These are phyloP conservation scores for Phylloporus scabripes DNA, from an alignment of 768 basidiomycete species.

Conservation along the genomic window DNA sequence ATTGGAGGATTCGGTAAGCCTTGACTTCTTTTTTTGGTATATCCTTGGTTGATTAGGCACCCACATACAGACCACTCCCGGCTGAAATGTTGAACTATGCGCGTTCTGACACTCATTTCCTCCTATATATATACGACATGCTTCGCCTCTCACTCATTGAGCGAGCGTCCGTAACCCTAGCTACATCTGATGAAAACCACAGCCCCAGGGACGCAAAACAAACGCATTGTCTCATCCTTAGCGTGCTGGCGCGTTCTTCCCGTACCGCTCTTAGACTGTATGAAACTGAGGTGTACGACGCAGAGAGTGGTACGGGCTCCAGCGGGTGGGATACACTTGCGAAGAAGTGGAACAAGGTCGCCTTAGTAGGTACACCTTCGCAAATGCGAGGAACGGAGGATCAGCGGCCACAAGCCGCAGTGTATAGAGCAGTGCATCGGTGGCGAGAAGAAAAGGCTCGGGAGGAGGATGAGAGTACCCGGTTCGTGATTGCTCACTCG, in stretches of 20 bases:
- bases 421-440: slow-evolving; percentile 67
- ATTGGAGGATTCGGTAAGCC: slow-evolving; percentile 87
- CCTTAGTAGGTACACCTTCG: slow-evolving; percentile 27
- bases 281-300: slow-evolving; percentile 66
- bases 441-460: slow-evolving; percentile 82
- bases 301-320: slow-evolving; percentile 53
- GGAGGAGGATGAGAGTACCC: slow-evolving; percentile 80
- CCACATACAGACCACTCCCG: slow-evolving; percentile 58
- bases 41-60: background rate
- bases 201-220: background rate
- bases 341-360: slow-evolving; percentile 75
- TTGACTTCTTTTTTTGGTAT: background rate
- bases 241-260: slow-evolving; percentile 66
- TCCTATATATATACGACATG: slow-evolving; percentile 88
- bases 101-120: slow-evolving; percentile 93
- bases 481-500: slow-evolving; percentile 40
- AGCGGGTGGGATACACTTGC: slow-evolving; percentile 76
- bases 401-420: slow-evolving; percentile 44
- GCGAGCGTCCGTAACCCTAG: slow-evolving; percentile 37
- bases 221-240: slow-evolving; percentile 40
- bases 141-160: slow-evolving; percentile 85
- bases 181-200: slow-evolving; percentile 15
- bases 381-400: slow-evolving; percentile 32
- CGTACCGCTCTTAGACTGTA: slow-evolving; percentile 73
- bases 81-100: slow-evolving; percentile 90